These are phyloP conservation scores for Xylaria acuta DNA, from an alignment of 495 filamentous ascomycete genomes.

Conservation along the genomic window DNA sequence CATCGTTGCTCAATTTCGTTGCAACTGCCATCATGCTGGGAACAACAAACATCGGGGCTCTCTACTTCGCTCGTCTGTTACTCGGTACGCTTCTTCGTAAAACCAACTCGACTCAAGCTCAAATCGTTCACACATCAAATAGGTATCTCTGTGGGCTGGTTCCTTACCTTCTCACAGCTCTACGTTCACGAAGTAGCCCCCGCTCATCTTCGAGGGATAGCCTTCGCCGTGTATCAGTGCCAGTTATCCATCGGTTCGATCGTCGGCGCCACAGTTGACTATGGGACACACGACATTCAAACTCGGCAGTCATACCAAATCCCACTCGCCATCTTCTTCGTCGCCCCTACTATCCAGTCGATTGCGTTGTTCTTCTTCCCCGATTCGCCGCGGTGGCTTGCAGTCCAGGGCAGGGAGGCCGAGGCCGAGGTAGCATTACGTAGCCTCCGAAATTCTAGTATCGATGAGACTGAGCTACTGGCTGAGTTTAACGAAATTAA, in stretches of 20 bases:
- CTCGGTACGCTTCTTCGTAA: conserved; percentile 40
- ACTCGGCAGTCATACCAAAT: conserved; percentile 56
- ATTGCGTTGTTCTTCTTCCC: conserved; percentile 60
- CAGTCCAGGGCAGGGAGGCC: conserved; percentile 51
- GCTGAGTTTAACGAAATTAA: conserved; percentile 57
- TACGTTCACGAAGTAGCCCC: conserved; percentile 56
- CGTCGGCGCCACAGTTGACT: conserved; percentile 61
- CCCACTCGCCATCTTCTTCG: conserved; percentile 58
- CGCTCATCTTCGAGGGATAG: conserved; percentile 52
- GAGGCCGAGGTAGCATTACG: conserved; percentile 50
- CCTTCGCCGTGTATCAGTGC: conserved; percentile 45
- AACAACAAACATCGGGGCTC: conserved; percentile 50
- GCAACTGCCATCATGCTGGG: conserved; percentile 57
- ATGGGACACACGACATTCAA: conserved; percentile 50
- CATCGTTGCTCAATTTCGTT: conserved; percentile 49
- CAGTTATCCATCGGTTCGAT: conserved; percentile 55
- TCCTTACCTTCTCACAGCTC: conserved; percentile 60
- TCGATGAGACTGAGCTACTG: conserved; percentile 45
- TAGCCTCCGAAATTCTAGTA: conserved; percentile 47
- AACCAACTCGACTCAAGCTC: neutral
- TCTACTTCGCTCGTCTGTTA: conserved; percentile 57
- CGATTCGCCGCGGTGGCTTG: conserved; percentile 63
- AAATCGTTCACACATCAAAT: neutral
- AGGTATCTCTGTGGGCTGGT: conserved; percentile 57
- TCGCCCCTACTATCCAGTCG: conserved; percentile 54